Base-by-base conservation (phyloP, 2,329 filamentous ascomycete species). In the Ophiostoma sp. region DNA sequence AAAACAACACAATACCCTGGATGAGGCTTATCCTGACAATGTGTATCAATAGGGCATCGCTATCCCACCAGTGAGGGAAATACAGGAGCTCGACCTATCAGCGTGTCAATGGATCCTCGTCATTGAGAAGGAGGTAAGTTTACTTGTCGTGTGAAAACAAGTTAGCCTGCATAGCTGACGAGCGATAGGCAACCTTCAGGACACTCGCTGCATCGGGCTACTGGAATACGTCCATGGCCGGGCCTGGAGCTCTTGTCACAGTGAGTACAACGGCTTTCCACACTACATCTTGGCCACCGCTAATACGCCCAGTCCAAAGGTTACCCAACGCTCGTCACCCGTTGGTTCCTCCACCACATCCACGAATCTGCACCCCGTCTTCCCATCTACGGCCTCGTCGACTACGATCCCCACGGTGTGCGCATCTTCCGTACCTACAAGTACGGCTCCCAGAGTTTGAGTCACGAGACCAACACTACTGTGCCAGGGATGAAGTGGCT, bases 351-450 rank as follows among this genome's bases (percentile, higher is more conserved):
- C 1, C 84, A 85, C 57, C 79, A 84, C 15, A 72, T 94, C 0
- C 85, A 87, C 50, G 79, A 77, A 0, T 80, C 80, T 9, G 83
- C 82, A 25, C 87, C 87, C 0, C 78, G 80, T 0, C 80, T 92
- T 28, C 87, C 88, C 1, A 87, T 93, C 7, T 86, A 89, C 70
- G 88, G 86, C 0, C 82, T 96, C 0, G 87, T 93, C 1, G 93
- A 97, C 78, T 93, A 88, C 74, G 93, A 96, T 77, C 92, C 93
- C 0, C 89, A 95, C 75, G 93, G 93, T 0, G 81, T 95, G 36
- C 87, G 87, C 2, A 96, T 97, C 55, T 83, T 93, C 76, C 87
- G 87, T 4, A 93, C 90, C 19, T 96, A 95, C 82, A 91, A 90
- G 75, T 83, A 90, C 75, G 92, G 92, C 7, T 93, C 92, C n/a